A percentile compares a stretch with the other conserved stretches of the same genome.
These are phyloP conservation scores for Sisymbrium altissimum DNA, from an alignment of 345 rosid species.

Conservation along the genomic window DNA sequence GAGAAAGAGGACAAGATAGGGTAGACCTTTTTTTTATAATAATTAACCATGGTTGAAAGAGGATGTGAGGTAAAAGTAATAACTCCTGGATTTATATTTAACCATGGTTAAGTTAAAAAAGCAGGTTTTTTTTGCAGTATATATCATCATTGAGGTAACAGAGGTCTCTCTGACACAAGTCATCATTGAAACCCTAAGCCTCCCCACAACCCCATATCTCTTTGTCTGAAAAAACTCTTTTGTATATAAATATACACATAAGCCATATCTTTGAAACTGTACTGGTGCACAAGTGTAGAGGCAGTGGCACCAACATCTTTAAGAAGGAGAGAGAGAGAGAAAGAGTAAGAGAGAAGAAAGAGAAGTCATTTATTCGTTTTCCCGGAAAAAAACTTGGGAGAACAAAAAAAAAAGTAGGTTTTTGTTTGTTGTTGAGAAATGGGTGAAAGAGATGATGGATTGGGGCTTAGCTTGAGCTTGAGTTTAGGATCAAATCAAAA, in stretches of 20 bases:
- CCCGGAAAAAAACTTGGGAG: constrained; percentile 7
- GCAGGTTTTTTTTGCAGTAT: constrained; percentile 35
- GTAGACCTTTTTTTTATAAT: neutral
- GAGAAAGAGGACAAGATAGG: neutral
- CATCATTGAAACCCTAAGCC: constrained; percentile 57
- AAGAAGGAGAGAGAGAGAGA: constrained; percentile 18
- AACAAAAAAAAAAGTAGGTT: neutral
- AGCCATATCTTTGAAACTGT: constrained; percentile 50
- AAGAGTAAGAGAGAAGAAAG: constrained; percentile 24
- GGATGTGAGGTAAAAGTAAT: neutral
- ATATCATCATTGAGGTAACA: constrained; percentile 50
- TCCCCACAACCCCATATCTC: constrained; percentile 51
- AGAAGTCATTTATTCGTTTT: constrained; percentile 33
- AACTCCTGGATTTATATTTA: constrained; percentile 24
- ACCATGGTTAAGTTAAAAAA: constrained; percentile 31
- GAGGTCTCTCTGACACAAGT: constrained; percentile 53
- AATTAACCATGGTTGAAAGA: constrained; percentile 13
- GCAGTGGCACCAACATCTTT: constrained; percentile 27
- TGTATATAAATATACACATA: constrained; percentile 18
- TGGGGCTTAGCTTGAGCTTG: constrained; percentile 59
- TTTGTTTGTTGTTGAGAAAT: constrained; percentile 27
- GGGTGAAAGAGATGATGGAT: constrained; percentile 55
- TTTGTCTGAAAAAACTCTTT: constrained; percentile 37
- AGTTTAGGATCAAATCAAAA: constrained; percentile 29
- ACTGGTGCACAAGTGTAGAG: constrained; percentile 37